A percentile compares a stretch with the other conserved stretches of the same genome.
Evolutionary conservation across 2,329 filamentous ascomycete species (phyloP).

Genomic region (Didymella lethalis): DNA sequence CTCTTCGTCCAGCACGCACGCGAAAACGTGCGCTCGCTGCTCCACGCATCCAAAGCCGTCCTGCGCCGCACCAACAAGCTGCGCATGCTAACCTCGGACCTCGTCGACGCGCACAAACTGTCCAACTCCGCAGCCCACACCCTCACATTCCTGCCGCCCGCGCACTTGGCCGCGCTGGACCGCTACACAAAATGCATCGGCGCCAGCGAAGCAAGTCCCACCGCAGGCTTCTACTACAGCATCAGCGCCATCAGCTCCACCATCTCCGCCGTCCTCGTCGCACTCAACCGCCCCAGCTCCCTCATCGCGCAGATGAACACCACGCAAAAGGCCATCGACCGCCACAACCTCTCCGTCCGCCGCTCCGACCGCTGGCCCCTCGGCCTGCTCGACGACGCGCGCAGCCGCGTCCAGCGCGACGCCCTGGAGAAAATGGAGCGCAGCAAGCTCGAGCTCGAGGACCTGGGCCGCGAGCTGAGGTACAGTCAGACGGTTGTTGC

Average conservation of each 20-base stretch:
- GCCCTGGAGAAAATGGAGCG: slow-evolving; percentile 80
- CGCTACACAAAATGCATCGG: slow-evolving; percentile 72
- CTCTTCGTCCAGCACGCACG: slow-evolving; percentile 90
- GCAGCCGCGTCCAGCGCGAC: slow-evolving; percentile 82
- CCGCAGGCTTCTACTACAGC: slow-evolving; percentile 75
- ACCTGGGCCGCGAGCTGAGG: slow-evolving; percentile 80
- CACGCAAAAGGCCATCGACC: slow-evolving; percentile 78
- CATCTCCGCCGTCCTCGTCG: slow-evolving; percentile 79
- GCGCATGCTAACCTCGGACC: slow-evolving; percentile 70
- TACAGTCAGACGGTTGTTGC: slow-evolving; percentile 96
- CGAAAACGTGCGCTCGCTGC: slow-evolving; percentile 86
- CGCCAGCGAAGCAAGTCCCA: slow-evolving; percentile 76
- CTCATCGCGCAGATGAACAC: slow-evolving; percentile 79
- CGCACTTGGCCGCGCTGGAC: slow-evolving; percentile 74
- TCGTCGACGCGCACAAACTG: slow-evolving; percentile 69
- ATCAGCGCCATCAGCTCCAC: slow-evolving; percentile 84
- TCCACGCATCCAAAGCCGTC: slow-evolving; percentile 81
- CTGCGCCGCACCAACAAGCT: slow-evolving; percentile 80
- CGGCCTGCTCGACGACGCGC: slow-evolving; percentile 83
- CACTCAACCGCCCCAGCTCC: slow-evolving; percentile 76
- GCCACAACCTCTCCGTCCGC: slow-evolving; percentile 76
- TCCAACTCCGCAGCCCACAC: slow-evolving; percentile 62
- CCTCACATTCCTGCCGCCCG: slow-evolving; percentile 71
- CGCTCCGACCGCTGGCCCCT: slow-evolving; percentile 82
- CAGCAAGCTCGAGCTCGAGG: slow-evolving; percentile 73